Evolutionary conservation across 305 asterid genomes (phyloP).

Genomic region (Solanum aculeatissimum): DNA sequence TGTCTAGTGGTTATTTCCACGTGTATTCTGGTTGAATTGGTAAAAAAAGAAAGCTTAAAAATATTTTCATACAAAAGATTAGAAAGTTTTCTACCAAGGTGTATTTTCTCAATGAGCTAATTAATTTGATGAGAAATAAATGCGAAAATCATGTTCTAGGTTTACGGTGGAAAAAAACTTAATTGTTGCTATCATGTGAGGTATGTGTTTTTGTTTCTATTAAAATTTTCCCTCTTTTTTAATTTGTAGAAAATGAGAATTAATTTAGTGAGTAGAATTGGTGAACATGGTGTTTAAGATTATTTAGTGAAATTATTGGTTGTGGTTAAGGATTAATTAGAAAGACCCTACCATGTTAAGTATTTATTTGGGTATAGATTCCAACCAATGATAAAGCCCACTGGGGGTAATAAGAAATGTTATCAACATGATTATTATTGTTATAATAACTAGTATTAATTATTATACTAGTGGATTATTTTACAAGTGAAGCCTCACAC

Average conservation of each 20-base stretch:
- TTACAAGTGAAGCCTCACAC: neutral
- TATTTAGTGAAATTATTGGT: neutral
- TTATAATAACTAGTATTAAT: neutral
- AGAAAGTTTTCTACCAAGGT: neutral
- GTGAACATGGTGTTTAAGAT: neutral
- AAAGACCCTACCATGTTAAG: neutral
- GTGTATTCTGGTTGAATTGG: neutral
- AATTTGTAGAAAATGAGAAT: neutral
- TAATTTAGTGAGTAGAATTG: neutral
- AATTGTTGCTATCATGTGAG: neutral
- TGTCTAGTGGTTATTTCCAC: neutral
- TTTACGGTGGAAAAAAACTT: neutral
- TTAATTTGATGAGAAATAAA: neutral
- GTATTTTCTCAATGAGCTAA: neutral
- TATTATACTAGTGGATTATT: neutral
- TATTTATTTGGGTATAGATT: neutral
- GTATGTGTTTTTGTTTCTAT: neutral
- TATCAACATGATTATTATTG: neutral
- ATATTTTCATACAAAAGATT: neutral
- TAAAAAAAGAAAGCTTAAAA: neutral
- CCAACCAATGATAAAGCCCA: neutral
- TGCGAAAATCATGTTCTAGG: neutral
- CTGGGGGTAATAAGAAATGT: neutral
- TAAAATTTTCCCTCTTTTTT: neutral
- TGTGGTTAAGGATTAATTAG: neutral